A percentile compares a stretch with the other conserved stretches of the same genome.
Evolutionary conservation across 1,139 yeast genomes (phyloP).

Genomic region (Kodamaea plutei): DNA sequence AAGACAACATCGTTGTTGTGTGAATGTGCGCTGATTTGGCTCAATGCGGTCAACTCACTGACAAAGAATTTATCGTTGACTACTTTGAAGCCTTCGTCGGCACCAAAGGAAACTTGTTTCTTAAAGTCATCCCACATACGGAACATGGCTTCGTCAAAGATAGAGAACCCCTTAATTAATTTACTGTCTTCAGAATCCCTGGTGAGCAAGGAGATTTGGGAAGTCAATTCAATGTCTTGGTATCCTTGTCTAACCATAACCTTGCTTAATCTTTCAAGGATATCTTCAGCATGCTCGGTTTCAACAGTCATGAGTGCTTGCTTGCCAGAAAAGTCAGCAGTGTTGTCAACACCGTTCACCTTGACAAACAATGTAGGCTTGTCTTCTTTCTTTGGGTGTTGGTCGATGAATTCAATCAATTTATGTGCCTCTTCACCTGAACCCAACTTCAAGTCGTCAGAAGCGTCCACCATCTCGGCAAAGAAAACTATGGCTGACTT

Average conservation of each 20-base stretch:
- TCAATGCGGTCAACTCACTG: conserved; percentile 45
- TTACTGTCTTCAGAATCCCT: conserved; percentile 12
- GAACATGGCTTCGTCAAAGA: conserved; percentile 28
- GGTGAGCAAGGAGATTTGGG: conserved; percentile 32
- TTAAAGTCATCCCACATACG: conserved; percentile 35
- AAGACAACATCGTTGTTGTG: conserved; percentile 23
- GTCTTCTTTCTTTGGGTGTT: conserved; percentile 1
- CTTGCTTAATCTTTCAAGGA: conserved; percentile 17
- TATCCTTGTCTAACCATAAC: conserved; percentile 12
- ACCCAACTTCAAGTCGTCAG: conserved; percentile 31
- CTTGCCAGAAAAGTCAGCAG: conserved; percentile 19
- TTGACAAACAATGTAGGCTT: conserved; percentile 35
- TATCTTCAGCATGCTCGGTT: conserved; percentile 9
- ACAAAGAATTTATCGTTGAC: conserved; percentile 45
- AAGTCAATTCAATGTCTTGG: conserved; percentile 23
- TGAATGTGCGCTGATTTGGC: conserved; percentile 22
- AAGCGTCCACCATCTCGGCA: conserved; percentile 40
- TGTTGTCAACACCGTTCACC: conserved; percentile 37
- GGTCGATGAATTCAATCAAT: conserved; percentile 25
- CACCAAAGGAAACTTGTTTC: conserved; percentile 7
- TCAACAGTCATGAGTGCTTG: conserved; percentile 19
- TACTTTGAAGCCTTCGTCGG: conserved; percentile 14
- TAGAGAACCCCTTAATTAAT: conserved; percentile 32
- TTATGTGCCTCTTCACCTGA: conserved; percentile 17
- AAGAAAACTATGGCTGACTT: conserved; percentile 21